A percentile compares a stretch with the other conserved stretches of the same genome.
Conservation (phyloP, 2,329 filamentous ascomycete species). For the Neonectria neomacrospora region DNA sequence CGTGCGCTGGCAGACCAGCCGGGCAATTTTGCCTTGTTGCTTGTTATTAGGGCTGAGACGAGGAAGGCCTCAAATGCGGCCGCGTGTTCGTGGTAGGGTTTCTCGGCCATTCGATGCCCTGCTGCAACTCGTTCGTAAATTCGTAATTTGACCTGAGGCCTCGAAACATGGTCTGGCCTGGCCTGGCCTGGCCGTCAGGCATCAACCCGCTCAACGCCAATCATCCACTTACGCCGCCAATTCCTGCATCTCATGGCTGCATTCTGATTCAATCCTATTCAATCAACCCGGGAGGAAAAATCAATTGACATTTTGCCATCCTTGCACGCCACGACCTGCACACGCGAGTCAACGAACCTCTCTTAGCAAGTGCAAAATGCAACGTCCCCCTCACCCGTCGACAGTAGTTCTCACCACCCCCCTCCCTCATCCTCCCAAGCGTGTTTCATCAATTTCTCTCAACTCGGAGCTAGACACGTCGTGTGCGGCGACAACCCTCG, state of each 20-base stretch:
- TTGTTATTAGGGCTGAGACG: conserved; percentile 27
- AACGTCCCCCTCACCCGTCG: conserved; percentile 20
- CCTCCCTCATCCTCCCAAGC: conserved; percentile 19
- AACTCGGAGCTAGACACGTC: conserved; percentile 30
- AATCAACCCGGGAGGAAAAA: neutral
- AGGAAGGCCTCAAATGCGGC: conserved; percentile 37
- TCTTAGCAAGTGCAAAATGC: conserved; percentile 15
- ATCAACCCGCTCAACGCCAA: conserved; percentile 19
- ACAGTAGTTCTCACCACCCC: conserved; percentile 38
- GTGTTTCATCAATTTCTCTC: conserved; percentile 35
- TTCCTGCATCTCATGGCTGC: neutral
- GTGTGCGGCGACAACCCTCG: conserved; percentile 19
- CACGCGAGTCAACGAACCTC: conserved; percentile 25
- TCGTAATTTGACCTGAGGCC: conserved; percentile 16
- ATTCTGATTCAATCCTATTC: neutral
- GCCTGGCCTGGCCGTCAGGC: conserved; percentile 24
- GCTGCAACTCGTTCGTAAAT: conserved; percentile 9
- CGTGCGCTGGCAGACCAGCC: neutral
- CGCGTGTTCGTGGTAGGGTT: conserved; percentile 25
- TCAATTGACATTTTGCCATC: neutral
- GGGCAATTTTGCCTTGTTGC: neutral
- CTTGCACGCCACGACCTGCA: conserved; percentile 3
- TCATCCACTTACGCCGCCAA: conserved; percentile 2
- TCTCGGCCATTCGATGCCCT: neutral
- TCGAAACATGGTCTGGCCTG: conserved; percentile 31